A percentile compares a stretch with the other conserved stretches of the same genome.
Evolutionary conservation across 2,329 filamentous ascomycete genomes (phyloP).

Genomic region (Tricladium varicosporioides): DNA sequence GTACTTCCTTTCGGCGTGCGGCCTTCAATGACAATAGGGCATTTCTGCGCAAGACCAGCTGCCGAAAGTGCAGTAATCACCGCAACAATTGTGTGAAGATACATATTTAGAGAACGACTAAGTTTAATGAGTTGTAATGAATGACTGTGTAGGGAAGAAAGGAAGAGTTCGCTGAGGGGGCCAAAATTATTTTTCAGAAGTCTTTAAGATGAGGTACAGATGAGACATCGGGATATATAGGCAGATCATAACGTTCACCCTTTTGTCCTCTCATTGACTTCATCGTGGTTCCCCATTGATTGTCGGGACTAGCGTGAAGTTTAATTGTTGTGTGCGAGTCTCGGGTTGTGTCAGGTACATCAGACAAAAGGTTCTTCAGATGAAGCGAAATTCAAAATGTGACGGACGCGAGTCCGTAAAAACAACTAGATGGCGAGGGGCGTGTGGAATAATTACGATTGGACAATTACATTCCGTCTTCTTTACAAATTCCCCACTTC

Average conservation of each 20-base stretch:
- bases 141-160: not conserved
- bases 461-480: not conserved
- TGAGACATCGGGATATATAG: not conserved
- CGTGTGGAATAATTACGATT: too few relatives aligned
- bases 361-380: constrained; percentile 10
- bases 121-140: not conserved
- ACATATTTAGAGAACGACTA: constrained; percentile 6
- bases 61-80: constrained; percentile 17
- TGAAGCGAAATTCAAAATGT: not conserved
- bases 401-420: not conserved
- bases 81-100: constrained; percentile 10
- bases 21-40: constrained; percentile 45
- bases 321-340: not conserved
- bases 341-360: not conserved
- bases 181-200: not conserved
- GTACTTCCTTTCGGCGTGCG: constrained; percentile 41
- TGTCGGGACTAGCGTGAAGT: not conserved
- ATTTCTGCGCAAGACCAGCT: constrained; percentile 32
- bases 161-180: too few relatives aligned
- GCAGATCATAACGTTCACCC: too few relatives aligned
- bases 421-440: not conserved
- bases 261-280: too few relatives aligned
- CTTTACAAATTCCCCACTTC: too few relatives aligned
- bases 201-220: not conserved
- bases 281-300: not conserved